Conservation (phyloP, 768 basidiomycete species). For the Russula virescens region DNA sequence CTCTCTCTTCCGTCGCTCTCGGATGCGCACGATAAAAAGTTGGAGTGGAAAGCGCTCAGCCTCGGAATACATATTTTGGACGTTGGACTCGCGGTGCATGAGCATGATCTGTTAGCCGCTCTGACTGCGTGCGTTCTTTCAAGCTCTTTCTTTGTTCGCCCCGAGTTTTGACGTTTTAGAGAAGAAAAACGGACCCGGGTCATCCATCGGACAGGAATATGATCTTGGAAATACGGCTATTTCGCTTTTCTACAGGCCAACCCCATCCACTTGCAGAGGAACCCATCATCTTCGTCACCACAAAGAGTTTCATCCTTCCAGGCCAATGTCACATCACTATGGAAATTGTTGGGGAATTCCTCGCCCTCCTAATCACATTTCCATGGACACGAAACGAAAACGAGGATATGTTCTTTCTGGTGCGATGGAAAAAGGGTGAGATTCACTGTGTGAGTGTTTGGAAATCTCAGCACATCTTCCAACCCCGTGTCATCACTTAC, state of each 20-base stretch:
- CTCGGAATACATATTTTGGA: conserved; percentile 19
- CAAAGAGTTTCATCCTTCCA: neutral
- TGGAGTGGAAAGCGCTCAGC: conserved; percentile 1
- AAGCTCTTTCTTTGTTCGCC: neutral
- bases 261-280: conserved; percentile 17
- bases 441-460: conserved; percentile 24
- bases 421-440: conserved; percentile 30
- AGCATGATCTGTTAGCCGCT: conserved; percentile 20
- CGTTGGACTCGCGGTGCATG: conserved; percentile 20
- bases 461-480: neutral
- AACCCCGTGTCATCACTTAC: neutral
- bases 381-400: conserved; percentile 6
- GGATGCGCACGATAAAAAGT: neutral
- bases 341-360: conserved; percentile 22
- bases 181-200: conserved; percentile 2
- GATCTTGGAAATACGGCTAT: conserved; percentile 17
- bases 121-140: conserved; percentile 15
- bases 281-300: conserved; percentile 16
- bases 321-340: conserved; percentile 17
- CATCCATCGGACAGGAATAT: neutral
- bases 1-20: conserved; percentile 11
- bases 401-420: conserved; percentile 24
- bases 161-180: neutral
- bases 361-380: conserved; percentile 18
- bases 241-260: conserved; percentile 20